phyloP scores from a whole-genome alignment of 805 yeast genomes.

The Metschnikowia picachoensis region DNA sequence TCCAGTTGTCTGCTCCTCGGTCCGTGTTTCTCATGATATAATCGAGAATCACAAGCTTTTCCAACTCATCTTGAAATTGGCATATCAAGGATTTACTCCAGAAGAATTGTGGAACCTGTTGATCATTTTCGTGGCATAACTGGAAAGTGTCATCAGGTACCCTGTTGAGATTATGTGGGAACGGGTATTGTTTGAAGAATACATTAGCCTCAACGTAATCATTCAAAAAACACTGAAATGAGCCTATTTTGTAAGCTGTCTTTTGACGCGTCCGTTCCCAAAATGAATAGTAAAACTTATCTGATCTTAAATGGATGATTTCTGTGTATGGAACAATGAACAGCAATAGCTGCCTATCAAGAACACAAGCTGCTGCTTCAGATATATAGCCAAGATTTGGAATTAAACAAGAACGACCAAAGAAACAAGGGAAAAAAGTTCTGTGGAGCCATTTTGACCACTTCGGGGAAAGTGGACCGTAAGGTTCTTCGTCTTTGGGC shows the following conservation, averaged over 20 bases:
- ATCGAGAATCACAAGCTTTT: slow-evolving; percentile 66
- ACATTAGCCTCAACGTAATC: slow-evolving; percentile 60
- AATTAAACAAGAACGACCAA: slow-evolving; percentile 68
- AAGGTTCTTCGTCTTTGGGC: slow-evolving; percentile 79
- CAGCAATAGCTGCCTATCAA: slow-evolving; percentile 58
- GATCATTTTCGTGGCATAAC: slow-evolving; percentile 3
- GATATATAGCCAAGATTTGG: slow-evolving; percentile 71
- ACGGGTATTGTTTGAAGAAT: slow-evolving; percentile 53
- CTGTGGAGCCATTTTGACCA: slow-evolving; percentile 80
- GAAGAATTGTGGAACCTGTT: slow-evolving; percentile 27
- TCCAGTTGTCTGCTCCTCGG: slow-evolving; percentile 74
- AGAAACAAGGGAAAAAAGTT: slow-evolving; percentile 72
- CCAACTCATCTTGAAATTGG: slow-evolving; percentile 59
- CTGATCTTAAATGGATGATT: slow-evolving; percentile 46
- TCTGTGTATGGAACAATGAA: slow-evolving; percentile 66
- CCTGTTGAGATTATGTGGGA: slow-evolving; percentile 36
- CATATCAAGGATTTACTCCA: slow-evolving; percentile 51
- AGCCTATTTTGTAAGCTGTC: slow-evolving; percentile 49
- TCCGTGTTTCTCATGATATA: slow-evolving; percentile 74
- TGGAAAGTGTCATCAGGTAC: slow-evolving; percentile 13
- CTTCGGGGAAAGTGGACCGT: slow-evolving; percentile 73
- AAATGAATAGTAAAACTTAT: slow-evolving; percentile 49
- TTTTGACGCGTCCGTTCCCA: slow-evolving; percentile 36
- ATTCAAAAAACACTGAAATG: slow-evolving; percentile 59
- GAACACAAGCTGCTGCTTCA: slow-evolving; percentile 66